Conservation (phyloP, 352 stramenopile species). For the Globisporangium mamillatum region DNA sequence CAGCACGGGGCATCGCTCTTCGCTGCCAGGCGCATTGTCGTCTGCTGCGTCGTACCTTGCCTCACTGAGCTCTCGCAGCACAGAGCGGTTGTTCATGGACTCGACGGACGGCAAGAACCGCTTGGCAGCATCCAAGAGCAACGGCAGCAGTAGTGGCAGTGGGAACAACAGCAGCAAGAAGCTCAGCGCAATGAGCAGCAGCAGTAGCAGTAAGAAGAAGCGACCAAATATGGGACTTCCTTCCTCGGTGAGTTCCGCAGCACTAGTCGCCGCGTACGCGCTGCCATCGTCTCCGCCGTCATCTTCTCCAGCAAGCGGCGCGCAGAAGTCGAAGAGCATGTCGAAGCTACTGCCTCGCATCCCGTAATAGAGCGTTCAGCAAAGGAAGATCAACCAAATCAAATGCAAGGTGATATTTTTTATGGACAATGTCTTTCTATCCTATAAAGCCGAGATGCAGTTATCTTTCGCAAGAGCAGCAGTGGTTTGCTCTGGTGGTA, state of each 20-base stretch:
- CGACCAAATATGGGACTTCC: background rate
- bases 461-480: background rate
- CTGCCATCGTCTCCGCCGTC: constrained; percentile 13
- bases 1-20: constrained; percentile 5
- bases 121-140: constrained; percentile 17
- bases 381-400: background rate
- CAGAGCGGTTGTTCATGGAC: constrained; percentile 30
- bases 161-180: constrained; percentile 25
- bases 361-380: constrained; percentile 2
- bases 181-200: constrained; percentile 1
- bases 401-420: background rate
- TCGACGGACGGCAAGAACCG: constrained; percentile 15
- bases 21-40: constrained; percentile 5
- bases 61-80: constrained; percentile 31
- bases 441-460: constrained; percentile 6
- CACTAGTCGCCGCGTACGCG: constrained; percentile 17
- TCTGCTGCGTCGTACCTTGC: constrained; percentile 13
- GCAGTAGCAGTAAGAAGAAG: constrained; percentile 30
- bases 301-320: background rate
- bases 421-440: background rate
- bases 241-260: constrained; percentile 7
- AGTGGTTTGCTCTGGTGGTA: too few species aligned
- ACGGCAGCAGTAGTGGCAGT: constrained; percentile 3
- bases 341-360: constrained; percentile 40
- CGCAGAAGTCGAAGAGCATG: constrained; percentile 31